Conservation (phyloP, 2,329 filamentous ascomycete genomes). For the Xylariaceae sp. region DNA sequence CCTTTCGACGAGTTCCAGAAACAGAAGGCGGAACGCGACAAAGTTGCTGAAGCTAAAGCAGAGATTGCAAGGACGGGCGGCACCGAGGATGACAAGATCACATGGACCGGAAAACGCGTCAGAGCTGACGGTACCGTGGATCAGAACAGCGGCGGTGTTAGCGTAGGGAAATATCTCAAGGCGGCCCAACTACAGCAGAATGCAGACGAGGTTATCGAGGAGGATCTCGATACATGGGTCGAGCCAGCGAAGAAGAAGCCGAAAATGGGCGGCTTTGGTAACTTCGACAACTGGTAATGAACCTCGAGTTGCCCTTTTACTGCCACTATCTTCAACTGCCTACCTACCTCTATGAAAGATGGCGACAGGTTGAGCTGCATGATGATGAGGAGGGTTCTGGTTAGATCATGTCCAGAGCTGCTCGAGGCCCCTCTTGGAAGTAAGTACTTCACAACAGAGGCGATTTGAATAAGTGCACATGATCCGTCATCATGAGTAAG, state of each 20-base stretch:
- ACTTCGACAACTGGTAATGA: constrained; percentile 83
- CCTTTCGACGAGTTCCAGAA: constrained; percentile 92
- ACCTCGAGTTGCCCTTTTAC: no score
- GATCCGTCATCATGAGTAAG: background rate
- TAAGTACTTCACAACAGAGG: background rate
- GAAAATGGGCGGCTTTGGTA: constrained; percentile 78
- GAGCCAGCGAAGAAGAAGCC: constrained; percentile 76
- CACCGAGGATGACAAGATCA: constrained; percentile 81
- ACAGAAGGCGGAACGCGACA: constrained; percentile 61
- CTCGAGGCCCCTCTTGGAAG: background rate
- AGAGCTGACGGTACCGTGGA: constrained; percentile 59
- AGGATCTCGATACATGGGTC: constrained; percentile 57
- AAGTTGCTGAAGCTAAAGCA: constrained; percentile 51
- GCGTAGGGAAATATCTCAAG: constrained; percentile 79
- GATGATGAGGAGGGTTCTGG: background rate
- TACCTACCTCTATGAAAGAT: background rate
- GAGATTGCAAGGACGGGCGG: constrained; percentile 61
- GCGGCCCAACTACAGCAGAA: constrained; percentile 39
- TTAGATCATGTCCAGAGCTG: background rate
- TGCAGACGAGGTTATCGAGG: constrained; percentile 54
- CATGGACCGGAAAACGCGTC: constrained; percentile 94
- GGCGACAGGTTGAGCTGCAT: background rate
- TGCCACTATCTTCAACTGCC: no score
- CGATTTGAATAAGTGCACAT: no score
- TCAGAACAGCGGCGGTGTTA: constrained; percentile 37